Percentiles rank a stretch among this genome's conserved stretches.
phyloP scores from a whole-genome alignment of 371 early-diverging fungal genomes.

The Rhizomucor pusillus region DNA sequence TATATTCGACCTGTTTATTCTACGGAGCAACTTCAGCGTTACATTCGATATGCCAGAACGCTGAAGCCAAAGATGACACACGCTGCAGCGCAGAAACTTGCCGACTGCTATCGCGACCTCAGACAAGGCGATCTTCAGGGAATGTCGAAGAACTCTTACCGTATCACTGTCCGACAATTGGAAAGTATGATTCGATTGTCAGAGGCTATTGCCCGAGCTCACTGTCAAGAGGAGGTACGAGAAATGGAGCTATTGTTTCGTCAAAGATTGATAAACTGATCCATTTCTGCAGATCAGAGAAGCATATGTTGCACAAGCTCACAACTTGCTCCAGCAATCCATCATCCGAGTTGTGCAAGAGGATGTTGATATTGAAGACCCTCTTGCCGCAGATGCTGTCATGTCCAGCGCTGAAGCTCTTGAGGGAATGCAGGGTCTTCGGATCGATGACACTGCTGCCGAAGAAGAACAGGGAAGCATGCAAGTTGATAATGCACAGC shows the following conservation, averaged over 20 bases:
- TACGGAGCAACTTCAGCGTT: slow-evolving; percentile 80
- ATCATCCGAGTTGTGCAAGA: slow-evolving; percentile 94
- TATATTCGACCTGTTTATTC: slow-evolving; percentile 70
- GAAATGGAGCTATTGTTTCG: neutral
- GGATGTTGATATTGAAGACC: slow-evolving; percentile 70
- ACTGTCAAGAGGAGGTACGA: slow-evolving; percentile 72
- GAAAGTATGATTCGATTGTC: slow-evolving; percentile 97
- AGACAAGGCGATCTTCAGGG: slow-evolving; percentile 88
- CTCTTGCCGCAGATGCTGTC: slow-evolving; percentile 22
- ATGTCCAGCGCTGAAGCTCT: slow-evolving; percentile 38
- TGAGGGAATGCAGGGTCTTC: slow-evolving; percentile 22
- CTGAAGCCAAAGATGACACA: slow-evolving; percentile 84
- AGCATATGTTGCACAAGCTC: slow-evolving; percentile 91
- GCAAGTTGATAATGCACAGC: slow-evolving; percentile 22
- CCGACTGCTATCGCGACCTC: slow-evolving; percentile 88
- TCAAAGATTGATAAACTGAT: neutral
- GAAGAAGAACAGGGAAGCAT: slow-evolving; percentile 22
- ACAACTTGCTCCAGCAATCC: slow-evolving; percentile 84
- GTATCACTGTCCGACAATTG: slow-evolving; percentile 98
- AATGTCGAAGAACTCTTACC: slow-evolving; percentile 76
- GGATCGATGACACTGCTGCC: slow-evolving; percentile 7
- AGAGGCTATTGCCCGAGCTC: slow-evolving; percentile 96
- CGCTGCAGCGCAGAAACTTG: slow-evolving; percentile 78
- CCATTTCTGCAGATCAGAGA: slow-evolving; percentile 51
- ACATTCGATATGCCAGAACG: slow-evolving; percentile 88